Base-by-base conservation (phyloP, 1,284 basidiomycete species). In the Cutaneotrichosporon dermatis region DNA sequence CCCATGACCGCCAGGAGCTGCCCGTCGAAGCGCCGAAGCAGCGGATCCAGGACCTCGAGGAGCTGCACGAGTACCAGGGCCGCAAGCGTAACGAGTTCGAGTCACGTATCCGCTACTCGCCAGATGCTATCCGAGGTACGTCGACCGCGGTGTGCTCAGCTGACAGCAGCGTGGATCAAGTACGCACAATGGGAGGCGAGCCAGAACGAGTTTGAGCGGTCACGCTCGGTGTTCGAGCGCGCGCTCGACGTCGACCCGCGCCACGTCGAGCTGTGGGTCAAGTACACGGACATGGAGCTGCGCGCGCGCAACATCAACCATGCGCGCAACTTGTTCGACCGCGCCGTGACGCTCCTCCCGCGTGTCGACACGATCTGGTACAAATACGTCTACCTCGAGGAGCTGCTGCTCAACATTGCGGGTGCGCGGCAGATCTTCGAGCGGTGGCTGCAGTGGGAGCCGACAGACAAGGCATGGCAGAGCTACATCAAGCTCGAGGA, bases 371-470 rank as follows among this genome's bases (percentile, higher is more conserved):
- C 69, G 71, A 82, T 95, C 4, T 97, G 94, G 95, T 97, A 97
- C 84, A 97, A 97, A 79, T 99, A 97, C 65, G 95, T 99, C 56
- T 97, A 97, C 79, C 85, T 99, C 57, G 95, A 99, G 76, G 95
- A 99, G 77, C 84, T 99, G 3, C 84, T 99, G 11, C 90, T 95
- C 71, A 99, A 99, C 73, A 86, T 99, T 41, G 85, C 91, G 1
- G 95, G 95, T 36, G 93, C 94, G 1, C 86, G 95, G 9, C 94
- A 98, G 75, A 90, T 99, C 59, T 99, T 99, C 70, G 96, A 99
- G 78, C 84, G 95, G 51, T 99, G 95, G 95, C 96, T 99, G 92
- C 84, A 89, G 65, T 99, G 96, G 96, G 93, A 99, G 76, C 96
- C 96, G 0, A 92, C 98, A 71, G 96, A 99, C 84, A 98, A 97